Evolutionary conservation across 2,329 filamentous ascomycete species (phyloP).

Genomic region (Neobulgaria alba): DNA sequence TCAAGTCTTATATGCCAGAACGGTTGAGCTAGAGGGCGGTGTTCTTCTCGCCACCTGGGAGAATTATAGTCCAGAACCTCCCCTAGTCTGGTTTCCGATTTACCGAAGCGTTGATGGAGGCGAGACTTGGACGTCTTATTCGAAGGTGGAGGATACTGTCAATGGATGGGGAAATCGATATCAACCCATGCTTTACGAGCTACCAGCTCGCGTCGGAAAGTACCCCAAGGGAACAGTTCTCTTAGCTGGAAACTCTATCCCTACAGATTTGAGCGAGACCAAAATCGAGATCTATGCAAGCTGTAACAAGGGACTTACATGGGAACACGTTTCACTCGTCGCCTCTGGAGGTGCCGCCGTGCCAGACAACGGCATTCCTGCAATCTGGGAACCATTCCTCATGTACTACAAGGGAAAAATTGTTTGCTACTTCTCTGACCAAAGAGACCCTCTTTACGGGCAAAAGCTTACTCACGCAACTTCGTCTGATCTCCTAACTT

Average conservation of each 20-base stretch:
- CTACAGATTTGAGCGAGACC: constrained; percentile 48
- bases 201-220: constrained; percentile 47
- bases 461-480: constrained; percentile 55
- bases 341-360: constrained; percentile 51
- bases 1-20: constrained; percentile 26
- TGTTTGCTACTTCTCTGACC: constrained; percentile 63
- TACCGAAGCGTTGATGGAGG: constrained; percentile 45
- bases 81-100: constrained; percentile 42
- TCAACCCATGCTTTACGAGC: constrained; percentile 59
- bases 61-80: constrained; percentile 48
- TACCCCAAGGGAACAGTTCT: constrained; percentile 57
- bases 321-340: constrained; percentile 60
- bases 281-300: constrained; percentile 64
- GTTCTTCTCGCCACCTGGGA: constrained; percentile 46
- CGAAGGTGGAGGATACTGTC: constrained; percentile 52
- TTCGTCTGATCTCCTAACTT: constrained; percentile 49
- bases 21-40: constrained; percentile 29
- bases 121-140: constrained; percentile 53
- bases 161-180: constrained; percentile 59
- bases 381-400: constrained; percentile 67
- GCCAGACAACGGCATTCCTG: constrained; percentile 52
- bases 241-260: constrained; percentile 36
- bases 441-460: constrained; percentile 55
- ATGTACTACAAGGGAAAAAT: constrained; percentile 48
- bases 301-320: constrained; percentile 48